Base-by-base conservation (phyloP, 441 rosid genomes). In the Adansonia grandidieri region DNA sequence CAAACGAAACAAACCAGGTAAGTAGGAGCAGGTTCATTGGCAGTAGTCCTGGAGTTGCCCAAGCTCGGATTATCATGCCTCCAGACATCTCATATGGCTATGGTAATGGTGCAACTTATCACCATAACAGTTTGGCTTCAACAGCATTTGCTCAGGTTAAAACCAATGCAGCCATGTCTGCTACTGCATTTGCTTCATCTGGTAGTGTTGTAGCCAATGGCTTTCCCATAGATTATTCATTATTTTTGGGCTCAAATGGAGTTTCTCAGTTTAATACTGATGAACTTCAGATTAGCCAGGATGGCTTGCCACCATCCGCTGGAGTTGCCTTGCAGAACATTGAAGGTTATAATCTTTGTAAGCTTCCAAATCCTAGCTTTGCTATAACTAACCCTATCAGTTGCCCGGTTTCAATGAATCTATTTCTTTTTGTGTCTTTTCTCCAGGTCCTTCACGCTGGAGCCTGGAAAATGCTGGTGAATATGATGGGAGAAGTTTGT, bases 401-500 rank as follows among this genome's bases (percentile, higher is more conserved):
- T 67, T 62, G 9, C 40, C 54, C 74, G 57, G 70, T 57, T 71
- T 75, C 28, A 78, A 82, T 28, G 77, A 78, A 64, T 63, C 78
- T 77, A 61, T 44, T 47, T 37, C 53, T 51, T 9, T 44, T 64
- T 28, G 57, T 75, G 48, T 51, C 66, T 74, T 77, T 68, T 65
- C 71, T 57, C 32, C 56, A 20, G 73, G 77, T 75, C 80, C 57
- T 77, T 68, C 15, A 20, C 48, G 76, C 47, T 71, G 64, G n/a
- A 69, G 69, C 70, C 60, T 56, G 42, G 71, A 10, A 22, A 69
- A 47, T 48, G 68, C 48, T 68, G 78, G 19, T 75, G 76, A 54
- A 51, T 63, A 32, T 67, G 78, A 75, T 40, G 50, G 62, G 71
- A 57, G 24, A 53, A 76, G 57, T 73, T 58, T 15, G 50, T 53